Conservation (phyloP, 139 green algal species). For the Picochlorum sp. region DNA sequence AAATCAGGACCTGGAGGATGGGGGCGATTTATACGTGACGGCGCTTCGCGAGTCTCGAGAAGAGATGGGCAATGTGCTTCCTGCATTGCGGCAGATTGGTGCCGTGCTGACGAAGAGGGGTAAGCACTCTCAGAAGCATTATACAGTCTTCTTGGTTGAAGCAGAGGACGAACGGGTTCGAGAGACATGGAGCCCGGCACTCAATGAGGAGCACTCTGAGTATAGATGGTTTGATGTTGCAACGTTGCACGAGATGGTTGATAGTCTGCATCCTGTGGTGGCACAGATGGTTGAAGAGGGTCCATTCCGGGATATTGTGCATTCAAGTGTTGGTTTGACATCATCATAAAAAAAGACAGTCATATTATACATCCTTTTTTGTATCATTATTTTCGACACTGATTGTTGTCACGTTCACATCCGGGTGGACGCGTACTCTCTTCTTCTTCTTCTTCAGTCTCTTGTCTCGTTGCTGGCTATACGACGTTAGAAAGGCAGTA, state of each 20-base stretch:
- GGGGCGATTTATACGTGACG: conserved; percentile 38
- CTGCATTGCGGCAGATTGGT: not conserved
- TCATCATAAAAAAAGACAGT: not conserved
- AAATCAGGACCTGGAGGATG: conserved; percentile 52
- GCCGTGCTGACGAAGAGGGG: conserved; percentile 38
- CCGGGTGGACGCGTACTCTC: no score
- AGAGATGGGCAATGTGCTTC: conserved; percentile 35
- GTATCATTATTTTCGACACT: no score
- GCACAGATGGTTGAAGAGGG: not conserved
- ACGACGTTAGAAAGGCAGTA: no score
- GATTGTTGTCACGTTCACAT: no score
- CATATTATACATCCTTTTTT: not conserved
- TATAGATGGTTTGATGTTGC: conserved; percentile 37
- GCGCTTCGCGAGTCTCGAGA: conserved; percentile 40
- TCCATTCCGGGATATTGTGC: not conserved
- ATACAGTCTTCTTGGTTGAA: conserved; percentile 50
- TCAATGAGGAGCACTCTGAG: conserved; percentile 54
- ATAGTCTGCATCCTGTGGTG: conserved; percentile 25
- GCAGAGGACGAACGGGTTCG: conserved; percentile 6
- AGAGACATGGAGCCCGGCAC: conserved; percentile 12
- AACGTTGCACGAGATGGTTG: not conserved
- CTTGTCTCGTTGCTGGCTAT: no score
- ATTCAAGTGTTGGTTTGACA: not conserved
- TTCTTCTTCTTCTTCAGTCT: no score
- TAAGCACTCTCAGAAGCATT: conserved; percentile 65